A percentile compares a stretch with the other conserved stretches of the same genome.
These are phyloP conservation scores for Globisporangium middletonii DNA, from an alignment of 352 stramenopile genomes.

Conservation along the genomic window DNA sequence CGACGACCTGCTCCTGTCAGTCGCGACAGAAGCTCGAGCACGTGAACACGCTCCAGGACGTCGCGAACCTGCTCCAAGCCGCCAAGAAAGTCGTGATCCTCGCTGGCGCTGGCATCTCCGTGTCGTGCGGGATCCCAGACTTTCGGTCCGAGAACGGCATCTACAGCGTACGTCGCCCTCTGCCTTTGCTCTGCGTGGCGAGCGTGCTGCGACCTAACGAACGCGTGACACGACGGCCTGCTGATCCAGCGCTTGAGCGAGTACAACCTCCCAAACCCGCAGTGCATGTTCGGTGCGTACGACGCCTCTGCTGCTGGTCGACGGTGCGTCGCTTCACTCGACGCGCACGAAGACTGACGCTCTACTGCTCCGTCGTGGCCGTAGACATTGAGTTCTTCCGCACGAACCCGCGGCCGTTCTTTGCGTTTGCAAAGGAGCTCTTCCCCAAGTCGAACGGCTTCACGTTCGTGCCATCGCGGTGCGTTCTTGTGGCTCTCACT, in stretches of 20 bases:
- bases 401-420: slow-evolving; percentile 96
- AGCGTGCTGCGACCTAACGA: no score
- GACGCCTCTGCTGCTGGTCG: no score
- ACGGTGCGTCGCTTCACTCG: not conserved
- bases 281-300: slow-evolving; percentile 80
- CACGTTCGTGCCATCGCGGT: slow-evolving; percentile 74
- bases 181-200: not conserved
- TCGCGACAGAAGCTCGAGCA: slow-evolving; percentile 42
- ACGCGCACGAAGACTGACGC: not conserved
- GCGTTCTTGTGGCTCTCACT: not conserved
- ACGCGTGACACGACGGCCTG: no score
- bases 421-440: slow-evolving; percentile 91
- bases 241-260: slow-evolving; percentile 51
- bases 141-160: slow-evolving; percentile 94
- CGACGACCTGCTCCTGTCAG: slow-evolving; percentile 6
- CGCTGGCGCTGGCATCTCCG: slow-evolving; percentile 93
- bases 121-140: slow-evolving; percentile 97
- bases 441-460: slow-evolving; percentile 79
- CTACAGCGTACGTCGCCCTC: slow-evolving; percentile 69
- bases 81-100: slow-evolving; percentile 91
- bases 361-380: not conserved
- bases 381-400: slow-evolving; percentile 97
- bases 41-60: slow-evolving; percentile 69
- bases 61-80: slow-evolving; percentile 59
- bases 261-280: slow-evolving; percentile 80